A percentile compares a stretch with the other conserved stretches of the same genome.
Evolutionary conservation across 2,329 filamentous ascomycete genomes (phyloP).

Genomic region (Madurella mycetomatis): DNA sequence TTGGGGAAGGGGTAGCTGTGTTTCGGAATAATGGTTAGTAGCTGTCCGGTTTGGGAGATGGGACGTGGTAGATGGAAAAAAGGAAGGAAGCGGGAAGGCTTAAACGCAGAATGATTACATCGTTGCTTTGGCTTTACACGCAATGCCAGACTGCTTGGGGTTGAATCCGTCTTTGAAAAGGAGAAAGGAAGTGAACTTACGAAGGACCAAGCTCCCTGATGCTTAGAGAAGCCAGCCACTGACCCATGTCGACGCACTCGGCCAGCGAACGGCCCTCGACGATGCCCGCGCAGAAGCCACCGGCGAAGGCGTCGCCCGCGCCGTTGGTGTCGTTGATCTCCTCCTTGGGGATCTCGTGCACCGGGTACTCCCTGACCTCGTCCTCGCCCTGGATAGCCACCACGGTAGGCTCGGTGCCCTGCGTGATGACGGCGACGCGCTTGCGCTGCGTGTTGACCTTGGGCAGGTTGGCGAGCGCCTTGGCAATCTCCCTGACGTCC

Average conservation of each 20-base stretch:
- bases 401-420: slow-evolving; percentile 87
- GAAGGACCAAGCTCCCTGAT: slow-evolving; percentile 94
- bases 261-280: slow-evolving; percentile 78
- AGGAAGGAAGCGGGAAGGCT: not conserved
- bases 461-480: slow-evolving; percentile 78
- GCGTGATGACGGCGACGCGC: slow-evolving; percentile 86
- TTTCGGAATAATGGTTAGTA: slow-evolving; percentile 5
- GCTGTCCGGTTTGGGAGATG: not conserved
- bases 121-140: not conserved
- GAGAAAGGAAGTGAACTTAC: slow-evolving; percentile 53
- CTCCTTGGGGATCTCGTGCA: slow-evolving; percentile 70
- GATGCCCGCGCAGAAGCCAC: slow-evolving; percentile 85
- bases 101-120: not conserved
- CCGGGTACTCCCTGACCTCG: slow-evolving; percentile 70
- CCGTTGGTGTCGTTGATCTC: slow-evolving; percentile 96
- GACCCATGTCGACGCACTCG: slow-evolving; percentile 80
- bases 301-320: slow-evolving; percentile 94
- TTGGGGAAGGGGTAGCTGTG: slow-evolving; percentile 76
- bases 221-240: slow-evolving; percentile 92
- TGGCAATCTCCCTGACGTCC: slow-evolving; percentile 79
- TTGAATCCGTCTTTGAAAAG: not conserved
- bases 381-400: slow-evolving; percentile 71
- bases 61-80: not conserved
- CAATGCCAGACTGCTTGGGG: not conserved
- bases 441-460: slow-evolving; percentile 87